Evolutionary conservation across 148 eudicot species (phyloP), one percentile per base, ranked within the genome.

Genomic region (Rhododendron molle): DNA sequence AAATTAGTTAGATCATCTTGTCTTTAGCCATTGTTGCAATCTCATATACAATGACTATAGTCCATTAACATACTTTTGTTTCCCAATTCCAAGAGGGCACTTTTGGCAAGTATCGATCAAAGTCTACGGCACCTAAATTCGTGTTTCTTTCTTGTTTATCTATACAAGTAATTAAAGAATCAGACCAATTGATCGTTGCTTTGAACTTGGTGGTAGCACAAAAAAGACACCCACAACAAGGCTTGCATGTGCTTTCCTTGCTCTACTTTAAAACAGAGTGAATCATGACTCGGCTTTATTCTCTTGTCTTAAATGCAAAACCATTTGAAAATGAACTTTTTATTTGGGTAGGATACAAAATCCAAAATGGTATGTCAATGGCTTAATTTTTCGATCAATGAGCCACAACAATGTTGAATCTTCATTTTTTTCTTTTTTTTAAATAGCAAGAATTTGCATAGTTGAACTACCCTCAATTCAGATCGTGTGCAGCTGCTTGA

Each of bases 181-280:
- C 58, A 78, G 10, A 5, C 82, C n/a, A 20, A 58, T 58, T 46
- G 15, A 13, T 54, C 21, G 32, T 38, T 54, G 79, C 50, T 76
- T 84, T 84, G 81, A 84, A 49, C 50, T 67, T 21, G 65, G 10
- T 71, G 81, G 85, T 32, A 26, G 44, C 86, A 84, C 83, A 69
- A 87, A 69, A 87, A 84, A 87, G 88, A 87, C 88, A 84, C 23
- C 82, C 76, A 83, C 83, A 78, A 83, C 54, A 78, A 79, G 79
- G 49, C 73, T 87, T 30, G 76, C 88, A 87, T 87, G 88, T 87
- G 88, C 84, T 87, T 84, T 84, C 52, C 62, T 13, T 21, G 30
- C 86, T 40, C 43, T 43, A 71, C 83, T 67, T 87, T 84, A 67
- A 52, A 79, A 26, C 52, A 79, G 47, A 84, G 32, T 34, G 47